Evolutionary conservation across 441 rosid genomes (phyloP).

Genomic region (Euphorbia schlechtendalii): DNA sequence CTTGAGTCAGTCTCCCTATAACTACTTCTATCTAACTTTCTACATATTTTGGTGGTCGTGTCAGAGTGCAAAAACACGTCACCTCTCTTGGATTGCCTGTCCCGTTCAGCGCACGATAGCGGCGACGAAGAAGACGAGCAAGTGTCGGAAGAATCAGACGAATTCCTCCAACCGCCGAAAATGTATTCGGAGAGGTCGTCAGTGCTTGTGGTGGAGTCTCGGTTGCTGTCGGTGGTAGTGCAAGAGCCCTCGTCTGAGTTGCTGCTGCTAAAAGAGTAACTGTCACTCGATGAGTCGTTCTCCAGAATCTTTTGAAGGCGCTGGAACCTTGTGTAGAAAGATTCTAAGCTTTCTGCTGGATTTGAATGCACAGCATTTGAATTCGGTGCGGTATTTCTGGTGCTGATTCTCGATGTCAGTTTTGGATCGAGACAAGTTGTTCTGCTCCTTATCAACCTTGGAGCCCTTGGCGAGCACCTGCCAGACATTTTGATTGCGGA

Average conservation of each 20-base stretch:
- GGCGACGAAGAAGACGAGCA: conserved; percentile 54
- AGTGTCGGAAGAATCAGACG: conserved; percentile 50
- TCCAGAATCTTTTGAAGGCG: conserved; percentile 54
- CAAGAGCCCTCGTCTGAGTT: conserved; percentile 84
- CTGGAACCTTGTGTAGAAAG: conserved; percentile 59
- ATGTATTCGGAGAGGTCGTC: conserved; percentile 70
- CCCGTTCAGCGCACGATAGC: no score
- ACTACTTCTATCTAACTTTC: conserved; percentile 35
- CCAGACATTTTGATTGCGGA: neutral
- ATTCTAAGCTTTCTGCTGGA: conserved; percentile 42
- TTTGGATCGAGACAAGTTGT: conserved; percentile 34
- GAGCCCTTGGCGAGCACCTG: conserved; percentile 92
- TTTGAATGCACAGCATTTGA: conserved; percentile 33
- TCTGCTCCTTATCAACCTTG: conserved; percentile 55
- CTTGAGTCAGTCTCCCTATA: conserved; percentile 35
- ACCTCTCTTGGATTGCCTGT: no score
- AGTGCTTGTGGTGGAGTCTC: conserved; percentile 51
- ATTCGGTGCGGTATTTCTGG: conserved; percentile 21
- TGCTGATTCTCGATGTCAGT: conserved; percentile 25
- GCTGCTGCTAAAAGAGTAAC: conserved; percentile 73
- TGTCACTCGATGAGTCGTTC: conserved; percentile 84
- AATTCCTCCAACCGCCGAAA: conserved; percentile 50
- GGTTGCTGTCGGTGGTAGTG: conserved; percentile 82
- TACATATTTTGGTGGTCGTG: conserved; percentile 32
- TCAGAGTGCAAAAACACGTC: conserved; percentile 38